These are phyloP conservation scores for Tephrocybe sp. DNA, from an alignment of 768 basidiomycete species.

Conservation along the genomic window DNA sequence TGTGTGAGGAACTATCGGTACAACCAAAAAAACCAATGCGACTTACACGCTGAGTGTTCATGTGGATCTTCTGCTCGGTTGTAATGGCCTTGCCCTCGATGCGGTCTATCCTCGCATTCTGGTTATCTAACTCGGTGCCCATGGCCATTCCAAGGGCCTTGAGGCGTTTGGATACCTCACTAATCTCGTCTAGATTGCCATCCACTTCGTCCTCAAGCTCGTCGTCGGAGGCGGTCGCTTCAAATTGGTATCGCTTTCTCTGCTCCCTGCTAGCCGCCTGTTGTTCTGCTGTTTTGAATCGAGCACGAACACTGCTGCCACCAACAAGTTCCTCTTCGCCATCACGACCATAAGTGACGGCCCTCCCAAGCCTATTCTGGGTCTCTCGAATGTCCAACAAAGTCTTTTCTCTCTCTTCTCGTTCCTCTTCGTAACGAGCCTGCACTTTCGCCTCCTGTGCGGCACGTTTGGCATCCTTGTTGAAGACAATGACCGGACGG, in stretches of 20 bases:
- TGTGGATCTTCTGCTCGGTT: conserved; percentile 74
- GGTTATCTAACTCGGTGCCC: conserved; percentile 85
- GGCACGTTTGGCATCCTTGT: conserved; percentile 88
- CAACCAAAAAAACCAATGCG: background rate
- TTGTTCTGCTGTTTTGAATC: conserved; percentile 51
- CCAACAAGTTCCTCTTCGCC: conserved; percentile 45
- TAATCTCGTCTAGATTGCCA: conserved; percentile 85
- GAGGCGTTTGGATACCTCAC: conserved; percentile 72
- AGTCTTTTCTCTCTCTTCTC: conserved; percentile 78
- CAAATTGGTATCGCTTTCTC: conserved; percentile 87
- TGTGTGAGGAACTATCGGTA: conserved; percentile 3
- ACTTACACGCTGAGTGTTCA: conserved; percentile 80
- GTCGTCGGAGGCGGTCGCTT: conserved; percentile 87
- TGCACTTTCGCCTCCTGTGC: conserved; percentile 85
- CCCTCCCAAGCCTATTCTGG: conserved; percentile 81
- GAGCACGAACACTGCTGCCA: conserved; percentile 35
- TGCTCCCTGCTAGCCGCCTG: conserved; percentile 61
- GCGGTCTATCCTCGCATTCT: conserved; percentile 77
- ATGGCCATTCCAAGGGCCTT: conserved; percentile 79
- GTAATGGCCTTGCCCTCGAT: conserved; percentile 78
- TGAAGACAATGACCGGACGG: conserved; percentile 86
- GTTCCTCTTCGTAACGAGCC: conserved; percentile 86
- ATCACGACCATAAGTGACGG: conserved; percentile 59
- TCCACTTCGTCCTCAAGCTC: conserved; percentile 95
- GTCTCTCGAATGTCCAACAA: conserved; percentile 86